phyloP scores from a whole-genome alignment of 352 stramenopile species.

The Phytophthora meadii region DNA sequence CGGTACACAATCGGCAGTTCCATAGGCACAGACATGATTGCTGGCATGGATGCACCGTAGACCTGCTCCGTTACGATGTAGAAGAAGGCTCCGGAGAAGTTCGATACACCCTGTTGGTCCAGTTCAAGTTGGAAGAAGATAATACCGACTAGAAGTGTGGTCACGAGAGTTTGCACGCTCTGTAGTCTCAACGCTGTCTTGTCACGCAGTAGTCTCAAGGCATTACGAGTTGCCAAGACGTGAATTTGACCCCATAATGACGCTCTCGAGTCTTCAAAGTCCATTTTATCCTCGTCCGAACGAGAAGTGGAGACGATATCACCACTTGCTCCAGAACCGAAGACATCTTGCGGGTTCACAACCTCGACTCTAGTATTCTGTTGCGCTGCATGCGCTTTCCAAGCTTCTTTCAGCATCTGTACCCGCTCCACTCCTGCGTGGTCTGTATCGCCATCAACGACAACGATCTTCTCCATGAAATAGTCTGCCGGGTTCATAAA shows the following conservation, averaged over 20 bases:
- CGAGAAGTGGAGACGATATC: neutral
- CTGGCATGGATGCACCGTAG: constrained; percentile 48
- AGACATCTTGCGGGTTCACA: constrained; percentile 25
- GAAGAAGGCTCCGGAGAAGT: constrained; percentile 63
- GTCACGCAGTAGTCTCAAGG: constrained; percentile 52
- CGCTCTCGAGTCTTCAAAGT: constrained; percentile 37
- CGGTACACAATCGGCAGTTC: constrained; percentile 60
- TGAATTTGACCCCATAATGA: constrained; percentile 43
- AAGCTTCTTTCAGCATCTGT: constrained; percentile 22
- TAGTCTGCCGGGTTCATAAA: constrained; percentile 63
- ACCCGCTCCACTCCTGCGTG: constrained; percentile 32
- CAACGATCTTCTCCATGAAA: constrained; percentile 63
- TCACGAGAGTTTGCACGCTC: constrained; percentile 48
- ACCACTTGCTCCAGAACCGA: neutral
- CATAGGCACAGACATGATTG: constrained; percentile 52
- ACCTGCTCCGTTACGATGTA: constrained; percentile 62
- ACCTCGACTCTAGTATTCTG: constrained; percentile 19
- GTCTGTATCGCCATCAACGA: constrained; percentile 51
- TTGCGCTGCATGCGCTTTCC: constrained; percentile 12
- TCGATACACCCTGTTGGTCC: constrained; percentile 54
- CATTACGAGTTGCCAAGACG: constrained; percentile 53
- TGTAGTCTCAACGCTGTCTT: constrained; percentile 42
- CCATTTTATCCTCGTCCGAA: constrained; percentile 2
- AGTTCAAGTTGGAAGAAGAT: constrained; percentile 62
- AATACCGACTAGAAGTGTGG: constrained; percentile 47